A percentile compares a stretch with the other conserved stretches of the same genome.
These are phyloP conservation scores for Dictyostelium purpureum DNA, from an alignment of 78 protist genomes.

Conservation along the genomic window DNA sequence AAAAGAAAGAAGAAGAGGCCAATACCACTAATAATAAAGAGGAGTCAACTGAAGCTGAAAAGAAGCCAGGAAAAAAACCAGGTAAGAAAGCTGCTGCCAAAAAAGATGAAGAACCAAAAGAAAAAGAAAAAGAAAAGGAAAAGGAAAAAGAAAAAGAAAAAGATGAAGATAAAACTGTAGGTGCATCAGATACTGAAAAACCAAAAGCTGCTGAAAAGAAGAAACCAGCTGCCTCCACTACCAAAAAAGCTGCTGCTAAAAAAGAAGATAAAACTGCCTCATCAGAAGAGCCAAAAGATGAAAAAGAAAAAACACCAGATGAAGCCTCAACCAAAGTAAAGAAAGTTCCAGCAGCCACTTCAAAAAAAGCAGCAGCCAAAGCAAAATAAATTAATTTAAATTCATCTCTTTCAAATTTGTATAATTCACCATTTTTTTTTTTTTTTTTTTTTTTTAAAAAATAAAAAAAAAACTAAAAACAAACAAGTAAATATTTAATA, in stretches of 20 bases:
- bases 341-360: neutral
- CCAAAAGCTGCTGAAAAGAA: neutral
- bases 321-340: neutral
- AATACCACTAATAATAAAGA: neutral
- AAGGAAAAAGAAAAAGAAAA: neutral
- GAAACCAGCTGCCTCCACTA: neutral
- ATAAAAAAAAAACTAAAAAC: neutral
- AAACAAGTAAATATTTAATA: neutral
- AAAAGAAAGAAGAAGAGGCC: neutral
- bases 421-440: neutral
- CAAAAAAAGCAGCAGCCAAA: slow-evolving; percentile 6
- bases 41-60: neutral
- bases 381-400: neutral
- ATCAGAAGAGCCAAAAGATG: neutral
- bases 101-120: neutral
- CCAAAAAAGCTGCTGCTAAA: neutral
- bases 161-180: neutral
- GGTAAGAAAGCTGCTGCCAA: neutral
- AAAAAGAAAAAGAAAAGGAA: neutral
- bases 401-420: neutral
- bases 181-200: neutral
- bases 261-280: neutral
- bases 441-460: neutral
- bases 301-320: neutral
- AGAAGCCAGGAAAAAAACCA: neutral